Evolutionary conservation across 176 grass and related monocot genomes (phyloP), one percentile per base, ranked within the genome.

Genomic region (Aegilops umbellulata): DNA sequence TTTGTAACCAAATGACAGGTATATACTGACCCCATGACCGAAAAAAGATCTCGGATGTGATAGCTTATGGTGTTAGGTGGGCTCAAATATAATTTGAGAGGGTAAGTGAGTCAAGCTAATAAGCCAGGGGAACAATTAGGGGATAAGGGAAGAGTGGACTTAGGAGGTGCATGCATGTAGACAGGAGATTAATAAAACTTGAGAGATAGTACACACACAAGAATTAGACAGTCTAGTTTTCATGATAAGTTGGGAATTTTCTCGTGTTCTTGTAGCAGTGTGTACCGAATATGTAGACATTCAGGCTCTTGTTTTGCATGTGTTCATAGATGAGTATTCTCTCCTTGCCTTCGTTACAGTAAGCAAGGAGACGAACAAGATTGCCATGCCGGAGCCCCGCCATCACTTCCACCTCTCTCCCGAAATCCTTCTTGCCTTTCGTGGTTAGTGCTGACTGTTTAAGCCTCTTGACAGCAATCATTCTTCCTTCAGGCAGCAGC

Each of bases 401-500:
- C 80, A 88, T 88, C 51, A 89, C n/a, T 53, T 80, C 12, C 3
- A 89, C 87, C 32, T 89, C 66, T 63, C 86, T 83, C 2, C 10
- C 47, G 7, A 89, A 89, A 74, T 5, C 68, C 0, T 74, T 11
- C 25, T 14, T 20, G 2, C 7, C 75, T 79, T 57, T 69, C 11
- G 29, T 23, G 1, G 2, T 23, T 1, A 41, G 38, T 5, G 47
- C n/a, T 4, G 63, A 25, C 3, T 35, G 46, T 7, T 10, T 69
- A 2, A 82, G 3, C 72, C 71, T 76, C 80, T 88, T 88, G 0
- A 88, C 47, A 0, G 86, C 79, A 25, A 88, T 55, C 8, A n/a
- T 30, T 68, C 17, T 77, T 2, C 80, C 86, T 34, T 61, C 73
- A 25, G 34, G 20, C 57, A 88, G 12, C 1, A 7, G 17, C 1